Evolutionary conservation across 441 rosid species (phyloP).

Genomic region (Jatropha multifida): DNA sequence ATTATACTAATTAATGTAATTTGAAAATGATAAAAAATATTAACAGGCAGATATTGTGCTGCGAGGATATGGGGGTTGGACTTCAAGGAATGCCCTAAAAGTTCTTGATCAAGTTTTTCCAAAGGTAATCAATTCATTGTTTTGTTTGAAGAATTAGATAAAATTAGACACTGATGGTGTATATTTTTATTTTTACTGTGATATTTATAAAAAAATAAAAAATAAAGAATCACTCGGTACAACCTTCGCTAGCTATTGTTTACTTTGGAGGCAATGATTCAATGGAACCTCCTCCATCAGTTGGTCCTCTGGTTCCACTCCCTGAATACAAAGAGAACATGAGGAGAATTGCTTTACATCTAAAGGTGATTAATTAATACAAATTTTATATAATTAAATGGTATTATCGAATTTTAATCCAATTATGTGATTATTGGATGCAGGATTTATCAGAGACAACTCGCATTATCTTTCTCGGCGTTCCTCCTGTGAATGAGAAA

Average conservation of each 20-base stretch:
- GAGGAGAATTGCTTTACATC: conserved; percentile 66
- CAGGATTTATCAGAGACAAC: conserved; percentile 75
- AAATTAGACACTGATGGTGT: background rate
- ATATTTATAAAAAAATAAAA: background rate
- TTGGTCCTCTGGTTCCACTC: conserved; percentile 71
- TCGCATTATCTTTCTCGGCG: conserved; percentile 59
- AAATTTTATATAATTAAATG: no score
- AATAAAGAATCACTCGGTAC: conserved; percentile 50
- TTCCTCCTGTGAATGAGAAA: conserved; percentile 73
- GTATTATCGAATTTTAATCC: no score
- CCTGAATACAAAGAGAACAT: conserved; percentile 65
- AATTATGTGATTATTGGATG: background rate
- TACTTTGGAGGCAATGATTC: conserved; percentile 95
- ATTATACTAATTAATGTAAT: background rate
- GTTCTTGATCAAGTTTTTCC: conserved; percentile 71
- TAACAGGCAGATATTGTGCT: conserved; percentile 65
- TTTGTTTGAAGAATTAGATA: no score
- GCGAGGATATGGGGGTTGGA: conserved; percentile 84
- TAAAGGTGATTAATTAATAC: conserved; percentile 41
- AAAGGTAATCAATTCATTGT: conserved; percentile 39
- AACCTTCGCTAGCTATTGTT: conserved; percentile 76
- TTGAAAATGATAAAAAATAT: no score
- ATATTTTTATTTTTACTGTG: background rate
- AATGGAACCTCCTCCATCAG: conserved; percentile 35
- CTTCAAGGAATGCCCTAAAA: conserved; percentile 59